Conservation (phyloP, 768 basidiomycete species). For the Crassisporium funariophilum region DNA sequence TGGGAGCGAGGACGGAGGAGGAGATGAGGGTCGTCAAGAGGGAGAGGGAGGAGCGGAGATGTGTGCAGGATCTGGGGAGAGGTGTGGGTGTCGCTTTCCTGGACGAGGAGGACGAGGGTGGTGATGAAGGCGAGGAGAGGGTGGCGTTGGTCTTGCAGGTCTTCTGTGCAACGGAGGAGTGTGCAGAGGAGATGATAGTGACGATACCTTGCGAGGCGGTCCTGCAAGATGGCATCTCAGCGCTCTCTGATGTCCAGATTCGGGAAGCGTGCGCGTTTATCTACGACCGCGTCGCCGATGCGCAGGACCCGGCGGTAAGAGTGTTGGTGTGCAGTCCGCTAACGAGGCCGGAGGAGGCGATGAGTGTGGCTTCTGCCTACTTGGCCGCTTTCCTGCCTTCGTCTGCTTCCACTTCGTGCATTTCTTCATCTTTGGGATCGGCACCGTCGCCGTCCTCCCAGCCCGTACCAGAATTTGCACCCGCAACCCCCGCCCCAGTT, state of each 20-base stretch:
- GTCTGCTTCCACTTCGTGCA: too few species aligned
- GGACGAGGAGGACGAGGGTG: conserved; percentile 1
- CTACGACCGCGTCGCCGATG: background rate
- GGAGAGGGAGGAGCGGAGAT: conserved; percentile 1
- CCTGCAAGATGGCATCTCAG: background rate
- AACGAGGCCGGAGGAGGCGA: background rate
- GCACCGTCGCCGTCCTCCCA: too few species aligned
- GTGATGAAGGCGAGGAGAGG: background rate
- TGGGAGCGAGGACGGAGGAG: too few species aligned
- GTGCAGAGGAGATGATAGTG: background rate
- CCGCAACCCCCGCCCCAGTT: too few species aligned
- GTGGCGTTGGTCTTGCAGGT: background rate
- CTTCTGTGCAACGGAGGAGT: background rate
- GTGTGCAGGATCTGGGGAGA: conserved; percentile 11
- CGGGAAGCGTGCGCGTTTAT: conserved; percentile 9
- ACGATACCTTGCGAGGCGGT: background rate
- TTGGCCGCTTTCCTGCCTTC: too few species aligned
- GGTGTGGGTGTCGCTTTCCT: conserved; percentile 12
- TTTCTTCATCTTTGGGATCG: too few species aligned
- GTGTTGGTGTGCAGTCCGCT: background rate
- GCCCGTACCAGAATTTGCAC: too few species aligned
- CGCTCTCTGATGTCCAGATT: conserved; percentile 4
- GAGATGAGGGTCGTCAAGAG: background rate
- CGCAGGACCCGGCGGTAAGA: background rate
- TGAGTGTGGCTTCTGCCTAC: background rate